phyloP scores from a whole-genome alignment of 2,329 filamentous ascomycete species.

The Aureobasidium namibiae region DNA sequence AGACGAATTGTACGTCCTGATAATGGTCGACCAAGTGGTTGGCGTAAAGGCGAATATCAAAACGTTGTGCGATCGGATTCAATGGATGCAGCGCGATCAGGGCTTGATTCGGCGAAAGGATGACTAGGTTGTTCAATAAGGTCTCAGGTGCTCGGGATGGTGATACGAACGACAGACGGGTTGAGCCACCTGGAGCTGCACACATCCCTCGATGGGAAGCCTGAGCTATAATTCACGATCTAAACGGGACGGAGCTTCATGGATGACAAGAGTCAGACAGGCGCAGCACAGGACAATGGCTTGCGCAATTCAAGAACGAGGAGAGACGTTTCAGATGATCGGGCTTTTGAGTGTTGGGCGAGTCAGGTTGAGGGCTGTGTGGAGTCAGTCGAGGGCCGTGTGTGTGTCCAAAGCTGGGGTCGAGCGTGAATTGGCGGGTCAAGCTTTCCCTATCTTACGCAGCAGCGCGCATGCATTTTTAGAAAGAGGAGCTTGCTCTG shows the following conservation, averaged over 20 bases:
- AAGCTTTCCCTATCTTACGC: conserved; percentile 11
- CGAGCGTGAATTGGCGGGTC: not conserved
- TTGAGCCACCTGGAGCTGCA: not conserved
- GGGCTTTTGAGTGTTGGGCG: not conserved
- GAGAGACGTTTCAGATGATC: not conserved
- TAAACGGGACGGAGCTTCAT: not conserved
- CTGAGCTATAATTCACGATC: not conserved
- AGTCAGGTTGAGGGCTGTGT: too few species aligned
- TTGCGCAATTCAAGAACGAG: conserved; percentile 7
- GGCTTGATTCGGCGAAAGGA: not conserved
- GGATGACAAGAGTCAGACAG: not conserved
- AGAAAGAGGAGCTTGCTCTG: not conserved
- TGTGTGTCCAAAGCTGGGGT: not conserved
- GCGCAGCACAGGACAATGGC: conserved; percentile 1
- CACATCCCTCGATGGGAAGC: not conserved
- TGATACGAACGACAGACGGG: not conserved
- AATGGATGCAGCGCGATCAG: not conserved
- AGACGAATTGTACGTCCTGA: not conserved
- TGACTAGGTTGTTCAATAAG: not conserved
- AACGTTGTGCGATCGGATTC: not conserved
- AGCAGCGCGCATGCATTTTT: conserved; percentile 7
- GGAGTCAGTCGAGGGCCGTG: not conserved
- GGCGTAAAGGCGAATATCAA: not conserved
- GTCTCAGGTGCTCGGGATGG: not conserved
- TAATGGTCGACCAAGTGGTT: not conserved